Evolutionary conservation across 2,329 filamentous ascomycete species (phyloP), one percentile per base, ranked within the genome.

Genomic region (Leptographium flavum): DNA sequence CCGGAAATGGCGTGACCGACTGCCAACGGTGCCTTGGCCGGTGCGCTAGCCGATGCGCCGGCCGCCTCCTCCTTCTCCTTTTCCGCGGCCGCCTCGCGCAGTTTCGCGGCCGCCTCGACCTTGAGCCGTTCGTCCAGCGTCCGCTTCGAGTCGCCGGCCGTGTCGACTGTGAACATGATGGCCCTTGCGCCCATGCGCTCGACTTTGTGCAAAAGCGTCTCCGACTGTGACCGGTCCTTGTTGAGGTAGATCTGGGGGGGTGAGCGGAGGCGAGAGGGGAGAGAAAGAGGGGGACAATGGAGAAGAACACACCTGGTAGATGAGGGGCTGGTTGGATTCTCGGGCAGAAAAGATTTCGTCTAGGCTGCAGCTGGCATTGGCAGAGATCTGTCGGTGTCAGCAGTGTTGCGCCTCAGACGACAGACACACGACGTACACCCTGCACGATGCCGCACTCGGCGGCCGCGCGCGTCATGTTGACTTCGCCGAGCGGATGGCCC

Each of bases 101-200:
- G 13, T 25, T 41, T 41, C 4, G 43, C 43, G 3, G 43, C 43
- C 1, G 25, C 23, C 2, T 22, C 30, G 4, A 45, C 45, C 32
- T 45, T 47, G 43, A 39, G 30, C 32, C 48, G 47, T n/a, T 53
- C 50, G 32, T 54, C 43, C 22, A 48, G 39, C 27, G 49, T 49
- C 32, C 62, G 56, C 46, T 69, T 69, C 2, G 66, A 65, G 1
- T 63, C 58, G 22, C 66, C 58, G 2, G 66, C 63, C 1, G 63
- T 62, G 54, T 69, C 67, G 17, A 69, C 64, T 0, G 67, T 70
- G 4, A 70, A 56, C 46, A 50, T 49, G 67, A 64, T 46, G 42
- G 50, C 50, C 28, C 28, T 23, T 15, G 46, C 48, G 25, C 50
- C 50, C 13, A 50, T 40, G 6, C 33, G 28, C 40, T 50, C 47